A percentile compares a stretch with the other conserved stretches of the same genome.
Conservation (phyloP, 148 eudicot species). For the Silene latifolia region DNA sequence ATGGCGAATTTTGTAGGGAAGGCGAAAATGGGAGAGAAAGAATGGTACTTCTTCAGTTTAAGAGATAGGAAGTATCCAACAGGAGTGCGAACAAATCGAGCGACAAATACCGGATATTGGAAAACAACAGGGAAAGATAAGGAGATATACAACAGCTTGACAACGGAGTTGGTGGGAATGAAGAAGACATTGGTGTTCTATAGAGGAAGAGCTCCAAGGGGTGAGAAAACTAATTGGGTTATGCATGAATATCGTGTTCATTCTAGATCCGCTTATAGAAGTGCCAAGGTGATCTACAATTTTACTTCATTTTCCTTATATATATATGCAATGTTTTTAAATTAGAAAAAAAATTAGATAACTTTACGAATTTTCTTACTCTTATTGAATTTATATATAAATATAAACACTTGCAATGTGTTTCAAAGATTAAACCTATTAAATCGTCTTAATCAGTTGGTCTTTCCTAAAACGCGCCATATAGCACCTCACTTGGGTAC, state of each 20-base stretch:
- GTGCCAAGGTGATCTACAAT: constrained; percentile 49
- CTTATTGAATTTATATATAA: too few species aligned
- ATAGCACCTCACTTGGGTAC: too few species aligned
- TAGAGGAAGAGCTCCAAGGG: constrained; percentile 87
- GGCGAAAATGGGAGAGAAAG: constrained; percentile 93
- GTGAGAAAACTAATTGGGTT: constrained; percentile 92
- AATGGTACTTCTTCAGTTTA: constrained; percentile 86
- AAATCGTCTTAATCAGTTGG: too few species aligned
- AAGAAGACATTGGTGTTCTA: constrained; percentile 91
- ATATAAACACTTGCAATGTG: too few species aligned
- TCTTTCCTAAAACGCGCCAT: too few species aligned
- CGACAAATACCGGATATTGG: constrained; percentile 92
- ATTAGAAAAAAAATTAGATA: too few species aligned
- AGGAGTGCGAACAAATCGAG: constrained; percentile 85
- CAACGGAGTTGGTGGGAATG: constrained; percentile 75
- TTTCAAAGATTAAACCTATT: too few species aligned
- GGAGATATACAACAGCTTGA: constrained; percentile 65
- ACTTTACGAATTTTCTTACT: too few species aligned
- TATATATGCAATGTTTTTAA: too few species aligned
- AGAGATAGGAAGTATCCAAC: constrained; percentile 90
- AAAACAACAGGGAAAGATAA: constrained; percentile 94
- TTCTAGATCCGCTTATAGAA: constrained; percentile 66
- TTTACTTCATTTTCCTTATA: not conserved
- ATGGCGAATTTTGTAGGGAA: constrained; percentile 25
- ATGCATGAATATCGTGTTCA: constrained; percentile 97